phyloP scores from a whole-genome alignment of 345 rosid species.

The Eucalyptus tenuipes region DNA sequence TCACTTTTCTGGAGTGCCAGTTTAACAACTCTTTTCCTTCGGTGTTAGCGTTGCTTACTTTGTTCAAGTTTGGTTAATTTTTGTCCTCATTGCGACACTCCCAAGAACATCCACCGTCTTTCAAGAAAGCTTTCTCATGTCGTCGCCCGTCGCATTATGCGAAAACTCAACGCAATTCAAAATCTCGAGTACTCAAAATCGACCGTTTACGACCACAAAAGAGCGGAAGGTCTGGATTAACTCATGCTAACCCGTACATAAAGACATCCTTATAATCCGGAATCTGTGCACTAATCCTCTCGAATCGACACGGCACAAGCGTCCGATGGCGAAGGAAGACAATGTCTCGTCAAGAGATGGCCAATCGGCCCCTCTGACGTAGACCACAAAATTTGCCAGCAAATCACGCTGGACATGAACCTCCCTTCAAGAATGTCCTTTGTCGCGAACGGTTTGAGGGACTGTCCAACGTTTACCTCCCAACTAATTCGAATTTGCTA shows the following conservation, averaged over 20 bases:
- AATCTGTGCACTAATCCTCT: not conserved
- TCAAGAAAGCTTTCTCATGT: not conserved
- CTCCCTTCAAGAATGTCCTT: not conserved
- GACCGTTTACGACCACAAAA: not conserved
- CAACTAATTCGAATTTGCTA: not conserved
- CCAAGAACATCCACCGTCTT: not conserved
- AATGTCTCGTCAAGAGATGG: not conserved
- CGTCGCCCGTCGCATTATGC: not conserved
- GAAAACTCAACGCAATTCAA: not conserved
- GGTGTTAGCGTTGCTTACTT: not conserved
- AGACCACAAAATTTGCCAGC: not conserved
- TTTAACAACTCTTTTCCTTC: not conserved
- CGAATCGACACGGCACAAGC: not conserved
- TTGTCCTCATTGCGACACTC: not conserved
- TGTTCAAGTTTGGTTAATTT: not conserved
- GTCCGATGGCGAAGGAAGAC: not conserved
- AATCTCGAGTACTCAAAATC: not conserved
- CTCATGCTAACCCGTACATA: not conserved
- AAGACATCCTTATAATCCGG: not conserved
- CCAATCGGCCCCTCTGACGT: not conserved
- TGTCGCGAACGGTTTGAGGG: not conserved
- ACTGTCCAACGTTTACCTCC: not conserved
- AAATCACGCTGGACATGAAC: not conserved
- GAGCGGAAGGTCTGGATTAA: not conserved
- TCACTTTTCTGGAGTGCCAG: not conserved